Base-by-base conservation (phyloP, 192 early-diverging fungal genomes). In the Linnemannia exigua region DNA sequence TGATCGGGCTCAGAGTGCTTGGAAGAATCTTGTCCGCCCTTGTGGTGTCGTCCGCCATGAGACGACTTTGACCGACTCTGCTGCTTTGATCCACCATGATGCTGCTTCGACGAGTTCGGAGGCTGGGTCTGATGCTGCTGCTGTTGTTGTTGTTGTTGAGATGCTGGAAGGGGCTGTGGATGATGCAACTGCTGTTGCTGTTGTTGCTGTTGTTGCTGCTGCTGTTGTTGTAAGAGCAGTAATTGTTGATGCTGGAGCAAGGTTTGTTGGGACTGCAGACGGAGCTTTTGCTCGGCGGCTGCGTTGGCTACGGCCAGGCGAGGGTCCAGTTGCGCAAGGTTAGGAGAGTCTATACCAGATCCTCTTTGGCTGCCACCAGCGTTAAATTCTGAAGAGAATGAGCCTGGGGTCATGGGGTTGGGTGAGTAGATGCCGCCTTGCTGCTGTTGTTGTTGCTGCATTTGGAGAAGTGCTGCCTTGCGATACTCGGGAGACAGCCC, bases 221-320 rank as follows among this genome's bases (percentile, higher is more conserved):
- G 79, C 50, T 80, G 78, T 37, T 86, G 83, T 6, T 76, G 83
- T 36, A 81, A 52, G 14, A 88, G 52, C 36, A 89, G 47, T 38
- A 90, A 87, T 22, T 90, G 90, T 47, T 92, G 89, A 50, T 90
- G 90, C 70, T 89, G 89, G 38, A 91, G 79, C 37, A 91, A 47
- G 2, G 89, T 74, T 50, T 90, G 90, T 69, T 91, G 90, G 14
- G 88, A 88, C 44, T 91, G 92, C 31, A 90, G 80, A 54, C 90
- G 87, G 37, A 92, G 80, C 63, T 90, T 92, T 77, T 93, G 90
- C 38, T 90, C 90, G 9, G 80, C 79, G 16, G 81, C 67, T 52
- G 71, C 77, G 44, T 75, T 81, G 66, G 74, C 67, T 11, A 69
- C 77, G 31, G 81, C 87, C 25, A 88, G 44, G 16, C 88, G 82